Evolutionary conservation across 306 rosid genomes (phyloP).

Genomic region (Acacia confusa): DNA sequence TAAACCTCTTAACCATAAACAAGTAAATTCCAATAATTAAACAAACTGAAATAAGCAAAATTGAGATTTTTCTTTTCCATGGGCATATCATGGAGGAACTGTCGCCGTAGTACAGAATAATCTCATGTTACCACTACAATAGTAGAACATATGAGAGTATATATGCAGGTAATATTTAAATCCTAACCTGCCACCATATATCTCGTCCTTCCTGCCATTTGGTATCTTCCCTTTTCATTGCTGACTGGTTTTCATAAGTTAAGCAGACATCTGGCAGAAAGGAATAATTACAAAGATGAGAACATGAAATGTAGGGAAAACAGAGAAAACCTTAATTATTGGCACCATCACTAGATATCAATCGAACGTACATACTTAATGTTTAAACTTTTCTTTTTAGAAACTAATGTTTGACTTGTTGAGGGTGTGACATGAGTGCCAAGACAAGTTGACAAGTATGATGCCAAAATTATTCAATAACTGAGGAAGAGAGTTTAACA

Average conservation of each 20-base stretch:
- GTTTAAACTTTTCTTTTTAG: not conserved
- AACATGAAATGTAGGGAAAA: conserved; percentile 9
- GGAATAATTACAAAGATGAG: conserved; percentile 18
- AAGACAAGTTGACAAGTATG: not conserved
- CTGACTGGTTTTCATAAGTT: conserved; percentile 65
- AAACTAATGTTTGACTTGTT: not conserved
- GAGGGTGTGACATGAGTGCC: not conserved
- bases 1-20: conserved; percentile 22
- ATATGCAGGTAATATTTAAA: conserved; percentile 14
- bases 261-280: conserved; percentile 65
- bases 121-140: conserved; percentile 20
- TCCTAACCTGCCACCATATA: conserved; percentile 98
- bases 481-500: not conserved
- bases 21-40: conserved; percentile 7
- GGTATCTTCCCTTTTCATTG: conserved; percentile 69
- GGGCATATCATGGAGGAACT: conserved; percentile 18
- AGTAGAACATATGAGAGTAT: conserved; percentile 4
- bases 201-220: conserved; percentile 84
- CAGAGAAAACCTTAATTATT: conserved; percentile 21
- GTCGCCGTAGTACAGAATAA: conserved; percentile 8
- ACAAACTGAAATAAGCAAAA: conserved; percentile 12
- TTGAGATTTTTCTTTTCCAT: not conserved
- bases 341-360: conserved; percentile 17
- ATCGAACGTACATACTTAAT: conserved; percentile 6
- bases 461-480: not conserved